phyloP scores from a whole-genome alignment of 2,329 filamentous ascomycete genomes.

The Allantophomopsis cytisporea region DNA sequence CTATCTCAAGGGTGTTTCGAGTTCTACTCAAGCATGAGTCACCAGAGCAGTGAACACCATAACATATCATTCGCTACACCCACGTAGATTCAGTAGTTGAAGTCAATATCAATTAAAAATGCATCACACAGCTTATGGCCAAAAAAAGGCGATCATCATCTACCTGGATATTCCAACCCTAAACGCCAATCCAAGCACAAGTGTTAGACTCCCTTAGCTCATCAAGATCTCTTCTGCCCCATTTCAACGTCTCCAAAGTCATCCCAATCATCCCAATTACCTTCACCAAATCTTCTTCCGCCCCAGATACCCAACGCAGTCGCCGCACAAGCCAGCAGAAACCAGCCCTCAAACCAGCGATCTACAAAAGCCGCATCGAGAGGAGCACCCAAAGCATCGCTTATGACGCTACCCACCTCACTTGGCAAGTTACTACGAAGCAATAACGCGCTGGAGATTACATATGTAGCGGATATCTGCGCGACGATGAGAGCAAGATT shows the following conservation, averaged over 20 bases:
- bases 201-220: not conserved
- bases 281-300: constrained; percentile 42
- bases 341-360: constrained; percentile 82
- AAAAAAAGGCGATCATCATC: too few relatives aligned
- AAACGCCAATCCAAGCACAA: not conserved
- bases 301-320: constrained; percentile 65
- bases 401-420: constrained; percentile 65
- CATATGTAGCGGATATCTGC: constrained; percentile 74
- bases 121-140: too few relatives aligned
- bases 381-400: constrained; percentile 64
- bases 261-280: constrained; percentile 43
- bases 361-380: constrained; percentile 59
- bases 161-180: too few relatives aligned
- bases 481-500: constrained; percentile 69
- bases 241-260: constrained; percentile 51
- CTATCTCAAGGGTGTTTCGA: too few relatives aligned
- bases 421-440: constrained; percentile 65
- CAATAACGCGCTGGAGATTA: constrained; percentile 67
- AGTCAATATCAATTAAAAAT: too few relatives aligned
- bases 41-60: too few relatives aligned
- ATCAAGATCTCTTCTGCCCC: constrained; percentile 51
- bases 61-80: too few relatives aligned
- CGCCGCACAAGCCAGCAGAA: constrained; percentile 50
- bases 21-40: too few relatives aligned
- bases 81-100: too few relatives aligned